Evolutionary conservation across 2,329 filamentous ascomycete genomes (phyloP).

Genomic region (Fusarium guadeloupense): DNA sequence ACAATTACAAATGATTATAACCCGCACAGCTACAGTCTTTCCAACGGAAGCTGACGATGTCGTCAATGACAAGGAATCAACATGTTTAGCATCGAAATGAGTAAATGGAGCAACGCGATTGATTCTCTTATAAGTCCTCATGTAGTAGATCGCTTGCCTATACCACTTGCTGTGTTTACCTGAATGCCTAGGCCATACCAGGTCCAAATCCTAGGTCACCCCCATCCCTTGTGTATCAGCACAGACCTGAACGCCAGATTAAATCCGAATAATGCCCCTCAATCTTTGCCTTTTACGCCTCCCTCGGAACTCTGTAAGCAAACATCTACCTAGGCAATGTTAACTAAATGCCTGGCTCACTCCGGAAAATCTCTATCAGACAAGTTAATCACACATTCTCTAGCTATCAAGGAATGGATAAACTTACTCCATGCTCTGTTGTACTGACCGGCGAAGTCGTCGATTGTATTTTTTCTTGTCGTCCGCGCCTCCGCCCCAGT

Average conservation of each 20-base stretch:
- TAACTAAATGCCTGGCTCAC: constrained; percentile 19
- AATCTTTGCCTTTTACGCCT: constrained; percentile 33
- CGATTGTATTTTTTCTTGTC: constrained; percentile 88
- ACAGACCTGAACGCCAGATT: constrained; percentile 34
- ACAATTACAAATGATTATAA: not conserved
- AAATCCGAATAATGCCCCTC: constrained; percentile 14
- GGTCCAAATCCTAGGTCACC: not conserved
- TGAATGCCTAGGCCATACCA: not conserved
- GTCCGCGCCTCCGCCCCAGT: constrained; percentile 78
- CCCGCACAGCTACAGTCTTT: not conserved
- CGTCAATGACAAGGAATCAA: no score
- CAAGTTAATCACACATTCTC: constrained; percentile 3
- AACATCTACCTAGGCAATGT: constrained; percentile 1
- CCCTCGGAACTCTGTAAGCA: constrained; percentile 10
- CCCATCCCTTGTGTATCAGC: constrained; percentile 14
- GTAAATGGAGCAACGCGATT: not conserved
- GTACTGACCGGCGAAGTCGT: constrained; percentile 79
- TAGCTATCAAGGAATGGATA: not conserved
- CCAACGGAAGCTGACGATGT: not conserved
- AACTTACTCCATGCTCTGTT: constrained; percentile 69
- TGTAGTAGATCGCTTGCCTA: not conserved
- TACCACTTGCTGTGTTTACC: not conserved
- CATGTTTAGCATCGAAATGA: not conserved
- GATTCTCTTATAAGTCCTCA: not conserved
- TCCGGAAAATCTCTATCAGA: constrained; percentile 47